Evolutionary conservation across 2,329 filamentous ascomycete species (phyloP).

Genomic region (Aspergillus vadensis): DNA sequence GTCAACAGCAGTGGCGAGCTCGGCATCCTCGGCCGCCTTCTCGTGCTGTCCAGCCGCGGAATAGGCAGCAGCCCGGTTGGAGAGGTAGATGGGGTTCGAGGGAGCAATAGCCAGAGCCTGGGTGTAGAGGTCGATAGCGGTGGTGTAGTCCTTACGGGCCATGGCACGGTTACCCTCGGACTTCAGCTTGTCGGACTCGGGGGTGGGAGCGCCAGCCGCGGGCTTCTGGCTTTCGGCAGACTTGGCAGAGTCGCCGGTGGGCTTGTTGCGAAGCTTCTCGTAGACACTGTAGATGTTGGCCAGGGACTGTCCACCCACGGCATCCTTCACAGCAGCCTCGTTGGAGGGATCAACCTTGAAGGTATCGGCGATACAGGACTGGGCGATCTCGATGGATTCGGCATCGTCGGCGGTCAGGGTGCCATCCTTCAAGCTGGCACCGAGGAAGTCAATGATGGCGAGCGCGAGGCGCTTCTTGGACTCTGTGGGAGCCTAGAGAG

Average conservation of each 20-base stretch:
- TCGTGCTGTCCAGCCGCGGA: constrained; percentile 82
- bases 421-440: constrained; percentile 80
- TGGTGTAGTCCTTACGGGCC: constrained; percentile 84
- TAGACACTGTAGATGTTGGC: constrained; percentile 92
- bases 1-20: constrained; percentile 84
- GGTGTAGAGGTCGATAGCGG: constrained; percentile 84
- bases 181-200: constrained; percentile 86
- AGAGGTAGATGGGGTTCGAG: constrained; percentile 92
- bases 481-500: constrained; percentile 45
- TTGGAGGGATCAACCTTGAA: constrained; percentile 92
- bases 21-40: constrained; percentile 81
- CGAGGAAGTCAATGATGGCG: constrained; percentile 94
- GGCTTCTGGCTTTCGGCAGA: constrained; percentile 40
- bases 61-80: constrained; percentile 94
- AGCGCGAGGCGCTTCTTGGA: constrained; percentile 89
- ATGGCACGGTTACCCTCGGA: constrained; percentile 90
- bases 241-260: constrained; percentile 47
- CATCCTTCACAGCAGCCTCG: constrained; percentile 69
- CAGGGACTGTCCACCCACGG: constrained; percentile 83
- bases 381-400: constrained; percentile 90
- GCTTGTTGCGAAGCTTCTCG: constrained; percentile 83
- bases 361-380: constrained; percentile 90
- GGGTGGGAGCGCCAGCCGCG: constrained; percentile 46
- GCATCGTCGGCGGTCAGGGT: constrained; percentile 84
- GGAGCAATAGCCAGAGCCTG: constrained; percentile 80